Evolutionary conservation across 2,329 filamentous ascomycete species (phyloP).

Genomic region (Magnaporthales sp.): DNA sequence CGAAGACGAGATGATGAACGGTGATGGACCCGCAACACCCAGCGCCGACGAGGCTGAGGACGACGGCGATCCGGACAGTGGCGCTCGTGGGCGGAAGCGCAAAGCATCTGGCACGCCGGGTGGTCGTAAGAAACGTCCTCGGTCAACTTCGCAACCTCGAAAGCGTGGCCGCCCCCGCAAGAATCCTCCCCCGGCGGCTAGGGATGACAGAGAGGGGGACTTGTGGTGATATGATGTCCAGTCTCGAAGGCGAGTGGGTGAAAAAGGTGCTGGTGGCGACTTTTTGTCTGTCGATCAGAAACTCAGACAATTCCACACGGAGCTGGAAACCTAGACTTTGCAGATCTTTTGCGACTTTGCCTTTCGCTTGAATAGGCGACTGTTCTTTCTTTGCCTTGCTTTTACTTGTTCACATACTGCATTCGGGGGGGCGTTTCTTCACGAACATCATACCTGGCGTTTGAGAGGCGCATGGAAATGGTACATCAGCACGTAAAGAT

Average conservation of each 20-base stretch:
- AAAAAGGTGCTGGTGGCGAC: neutral
- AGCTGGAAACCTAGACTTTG: neutral
- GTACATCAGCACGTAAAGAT: neutral
- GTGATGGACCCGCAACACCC: slow-evolving; percentile 36
- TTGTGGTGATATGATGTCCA: slow-evolving; percentile 6
- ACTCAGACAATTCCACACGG: neutral
- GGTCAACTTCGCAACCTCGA: slow-evolving; percentile 42
- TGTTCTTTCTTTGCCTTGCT: neutral
- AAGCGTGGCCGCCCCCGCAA: slow-evolving; percentile 44
- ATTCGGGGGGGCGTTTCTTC: neutral
- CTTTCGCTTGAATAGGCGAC: neutral
- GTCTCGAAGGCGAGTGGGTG: neutral
- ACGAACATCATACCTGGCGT: neutral
- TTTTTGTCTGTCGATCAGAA: neutral
- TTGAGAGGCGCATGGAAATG: neutral
- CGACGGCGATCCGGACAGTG: slow-evolving; percentile 17
- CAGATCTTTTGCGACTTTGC: neutral
- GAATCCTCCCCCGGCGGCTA: slow-evolving; percentile 25
- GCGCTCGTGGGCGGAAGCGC: slow-evolving; percentile 45
- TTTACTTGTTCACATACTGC: neutral
- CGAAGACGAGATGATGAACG: slow-evolving; percentile 28
- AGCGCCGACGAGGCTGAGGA: slow-evolving; percentile 44
- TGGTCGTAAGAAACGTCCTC: slow-evolving; percentile 49
- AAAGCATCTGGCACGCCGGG: slow-evolving; percentile 41
- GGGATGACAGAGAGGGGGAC: slow-evolving; percentile 25